phyloP scores from a whole-genome alignment of 2,329 filamentous ascomycete species.

The Colletotrichum orchidophilum region DNA sequence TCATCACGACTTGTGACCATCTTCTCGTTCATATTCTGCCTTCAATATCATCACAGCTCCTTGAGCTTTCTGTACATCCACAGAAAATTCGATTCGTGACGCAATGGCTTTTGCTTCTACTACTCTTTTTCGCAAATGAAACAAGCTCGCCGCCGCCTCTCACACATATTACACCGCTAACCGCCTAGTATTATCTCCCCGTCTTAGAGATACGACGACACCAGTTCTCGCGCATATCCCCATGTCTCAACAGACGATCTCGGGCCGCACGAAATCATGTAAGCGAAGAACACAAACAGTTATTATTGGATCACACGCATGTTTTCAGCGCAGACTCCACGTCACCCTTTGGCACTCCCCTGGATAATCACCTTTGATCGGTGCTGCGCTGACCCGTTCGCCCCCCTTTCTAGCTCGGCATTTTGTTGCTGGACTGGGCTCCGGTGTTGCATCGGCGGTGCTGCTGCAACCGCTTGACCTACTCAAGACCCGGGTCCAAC shows the following conservation, averaged over 20 bases:
- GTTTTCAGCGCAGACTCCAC: not conserved
- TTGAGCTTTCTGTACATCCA: not conserved
- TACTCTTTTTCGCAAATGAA: not conserved
- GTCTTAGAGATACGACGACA: not conserved
- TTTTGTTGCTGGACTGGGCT: slow-evolving; percentile 87
- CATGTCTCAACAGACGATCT: slow-evolving; percentile 20
- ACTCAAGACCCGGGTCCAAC: slow-evolving; percentile 95
- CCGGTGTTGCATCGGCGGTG: slow-evolving; percentile 87
- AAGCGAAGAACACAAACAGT: not conserved
- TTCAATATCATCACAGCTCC: not conserved
- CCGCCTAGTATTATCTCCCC: not conserved
- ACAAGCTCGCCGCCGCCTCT: not conserved
- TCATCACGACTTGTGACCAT: not conserved
- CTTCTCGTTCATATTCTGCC: not conserved
- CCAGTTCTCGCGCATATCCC: not conserved
- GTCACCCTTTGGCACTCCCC: not conserved
- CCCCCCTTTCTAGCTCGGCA: slow-evolving; percentile 70
- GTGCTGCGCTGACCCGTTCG: not conserved
- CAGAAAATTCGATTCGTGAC: not conserved
- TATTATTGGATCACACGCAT: not conserved
- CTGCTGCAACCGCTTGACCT: slow-evolving; percentile 95
- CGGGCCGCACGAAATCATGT: slow-evolving; percentile 27
- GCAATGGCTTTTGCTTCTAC: not conserved
- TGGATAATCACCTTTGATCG: not conserved
- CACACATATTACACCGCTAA: not conserved